Base-by-base conservation (phyloP, 2,329 filamentous ascomycete genomes). In the Fusarium sp. region DNA sequence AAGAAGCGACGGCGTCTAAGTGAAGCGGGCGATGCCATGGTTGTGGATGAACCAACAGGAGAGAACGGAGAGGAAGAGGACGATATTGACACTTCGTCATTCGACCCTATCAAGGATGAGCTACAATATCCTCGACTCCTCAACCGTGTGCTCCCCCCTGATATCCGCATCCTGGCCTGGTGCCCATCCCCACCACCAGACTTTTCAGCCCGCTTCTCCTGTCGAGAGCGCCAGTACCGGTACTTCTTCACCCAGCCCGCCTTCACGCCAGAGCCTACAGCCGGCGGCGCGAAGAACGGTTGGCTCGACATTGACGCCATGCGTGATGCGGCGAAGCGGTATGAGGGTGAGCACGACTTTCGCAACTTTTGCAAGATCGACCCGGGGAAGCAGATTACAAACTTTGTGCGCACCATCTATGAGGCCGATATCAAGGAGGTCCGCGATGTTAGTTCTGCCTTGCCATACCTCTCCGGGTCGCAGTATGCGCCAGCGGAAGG, bases 181-280 rank as follows among this genome's bases (percentile, higher is more conserved):
- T 98, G 95, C 80, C 95, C 96, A 0, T 87, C 90, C 33, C 94
- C 93, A 18, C 94, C 95, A 0, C 84, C 89, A 10, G 90, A 90
- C 70, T 99, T 99, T 82, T 95, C 94, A 36, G 97, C 97, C 6
- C 92, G 97, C 45, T 98, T 98, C 87, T 95, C 94, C 63, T 99
- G 97, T 84, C 91, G 93, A 71, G 95, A 98, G 84, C 90, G 97
- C 25, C 92, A 94, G 75, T 99, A 99, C 85, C 92, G 94, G 67
- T 99, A 99, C 84, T 98, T 98, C 86, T 99, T 99, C 86, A 98
- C 97, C 0, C 95, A 98, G 81, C 97, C 97, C 0, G 94, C 93
- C 2, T 98, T 95, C 80, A 86, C 91, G 3, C 95, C 95, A 0
- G 86, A 90, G 6, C 82, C 82, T 2, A 70, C 80, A 8, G 71